These are phyloP conservation scores for Saccharomycopsis hybrid DNA, from an alignment of 1,139 yeast species.

Conservation along the genomic window DNA sequence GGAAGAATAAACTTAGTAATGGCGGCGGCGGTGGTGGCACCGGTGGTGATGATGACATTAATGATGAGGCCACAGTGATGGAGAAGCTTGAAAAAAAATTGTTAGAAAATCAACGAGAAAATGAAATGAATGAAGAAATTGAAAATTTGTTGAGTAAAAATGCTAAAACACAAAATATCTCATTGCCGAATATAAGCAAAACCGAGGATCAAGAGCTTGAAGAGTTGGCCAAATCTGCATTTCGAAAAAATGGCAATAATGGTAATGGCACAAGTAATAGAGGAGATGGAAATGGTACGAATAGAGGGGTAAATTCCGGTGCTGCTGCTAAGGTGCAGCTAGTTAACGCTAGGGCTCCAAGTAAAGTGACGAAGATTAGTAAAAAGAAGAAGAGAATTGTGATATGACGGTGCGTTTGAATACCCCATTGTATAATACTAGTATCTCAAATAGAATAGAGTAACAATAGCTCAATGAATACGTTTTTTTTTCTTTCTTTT, in stretches of 20 bases:
- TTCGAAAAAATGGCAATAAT: not conserved
- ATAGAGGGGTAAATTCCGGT: no score
- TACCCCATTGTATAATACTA: no score
- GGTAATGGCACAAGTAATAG: no score
- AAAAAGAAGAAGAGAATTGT: no score
- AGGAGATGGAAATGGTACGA: no score
- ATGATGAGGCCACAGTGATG: slow-evolving; percentile 11
- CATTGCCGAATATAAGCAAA: not conserved
- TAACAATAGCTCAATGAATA: no score
- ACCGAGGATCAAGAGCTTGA: slow-evolving; percentile 2
- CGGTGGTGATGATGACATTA: not conserved
- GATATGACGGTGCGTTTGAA: no score
- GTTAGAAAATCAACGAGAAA: slow-evolving; percentile 12
- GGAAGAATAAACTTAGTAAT: slow-evolving; percentile 24
- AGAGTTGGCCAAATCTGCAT: slow-evolving; percentile 10
- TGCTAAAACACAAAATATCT: not conserved
- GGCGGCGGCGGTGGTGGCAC: not conserved
- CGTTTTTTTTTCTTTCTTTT: no score
- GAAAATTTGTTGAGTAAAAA: not conserved
- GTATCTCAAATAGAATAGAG: no score
- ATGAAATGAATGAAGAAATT: slow-evolving; percentile 11
- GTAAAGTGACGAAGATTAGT: no score
- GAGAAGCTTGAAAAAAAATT: slow-evolving; percentile 18
- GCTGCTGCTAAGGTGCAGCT: no score
- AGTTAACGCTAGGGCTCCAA: no score